Evolutionary conservation across 2,329 filamentous ascomycete species (phyloP), one percentile per base, ranked within the genome.

Genomic region (Chaetomiaceae sp.): DNA sequence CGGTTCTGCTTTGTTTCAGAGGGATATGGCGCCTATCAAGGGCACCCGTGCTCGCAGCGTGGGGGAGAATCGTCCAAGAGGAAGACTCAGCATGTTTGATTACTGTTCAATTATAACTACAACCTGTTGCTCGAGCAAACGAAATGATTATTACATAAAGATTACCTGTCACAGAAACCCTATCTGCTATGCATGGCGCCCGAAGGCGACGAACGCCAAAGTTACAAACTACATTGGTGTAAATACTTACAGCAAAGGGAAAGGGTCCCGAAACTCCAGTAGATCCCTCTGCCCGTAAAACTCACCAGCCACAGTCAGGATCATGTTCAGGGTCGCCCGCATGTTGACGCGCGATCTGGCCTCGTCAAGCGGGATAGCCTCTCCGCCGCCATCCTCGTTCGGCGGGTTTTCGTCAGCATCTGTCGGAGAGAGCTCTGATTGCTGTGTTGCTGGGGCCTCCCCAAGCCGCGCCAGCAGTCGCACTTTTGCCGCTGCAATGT

Each of bases 261-360:
- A 84, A 4, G 80, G 79, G 56, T 86, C 80, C 53, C 90, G 80
- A 57, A 85, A 87, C 62, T 87, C 83, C 44, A 96, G 77, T 57
- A 96, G 71, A 69, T 97, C 92, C 59, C 86, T 79, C 71, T 97
- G 92, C 1, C 92, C 90, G 70, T 91, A 97, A 60, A 88, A 83
- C 70, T 96, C 90, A 62, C 90, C 91, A 43, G 87, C 85, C 32
- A 96, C 79, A 0, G 89, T 94, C 61, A 96, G 75, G 48, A 96
- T 89, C 89, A 95, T 95, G 70, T 95, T 91, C 30, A 96, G 75
- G 36, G 90, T 90, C n/a, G 84, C 86, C 25, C 80, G 76, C 73
- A 76, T 76, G 66, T 78, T 81, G 62, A 74, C 69, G 34, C 70
- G 71, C 34, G 67, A 66, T n/a, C 73, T 67, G 32, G 63, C 59